These are phyloP conservation scores for Beverwykella pulmonaria DNA, from an alignment of 495 filamentous ascomycete species.

Conservation along the genomic window DNA sequence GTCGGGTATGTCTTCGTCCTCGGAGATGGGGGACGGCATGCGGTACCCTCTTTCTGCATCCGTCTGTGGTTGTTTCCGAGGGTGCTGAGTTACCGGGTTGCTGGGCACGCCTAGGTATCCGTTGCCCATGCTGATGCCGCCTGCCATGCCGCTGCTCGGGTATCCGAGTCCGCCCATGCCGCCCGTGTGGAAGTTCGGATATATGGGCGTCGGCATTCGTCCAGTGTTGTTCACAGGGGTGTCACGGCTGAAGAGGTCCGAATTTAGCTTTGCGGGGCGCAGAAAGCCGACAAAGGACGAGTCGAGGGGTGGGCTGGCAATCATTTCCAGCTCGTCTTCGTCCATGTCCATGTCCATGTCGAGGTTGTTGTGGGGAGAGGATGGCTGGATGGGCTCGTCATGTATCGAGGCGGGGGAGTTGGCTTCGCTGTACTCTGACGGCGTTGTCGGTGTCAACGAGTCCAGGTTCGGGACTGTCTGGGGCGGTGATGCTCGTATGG, in stretches of 20 bases:
- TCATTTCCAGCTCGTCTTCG: slow-evolving; percentile 44
- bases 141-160: slow-evolving; percentile 27
- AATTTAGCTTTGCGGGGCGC: slow-evolving; percentile 36
- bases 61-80: slow-evolving; percentile 3
- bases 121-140: slow-evolving; percentile 12
- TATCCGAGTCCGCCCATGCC: slow-evolving; percentile 13
- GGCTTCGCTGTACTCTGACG: slow-evolving; percentile 22
- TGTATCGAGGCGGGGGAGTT: slow-evolving; percentile 33
- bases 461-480: slow-evolving; percentile 20
- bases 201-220: slow-evolving; percentile 50
- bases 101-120: slow-evolving; percentile 7
- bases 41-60: slow-evolving; percentile 48
- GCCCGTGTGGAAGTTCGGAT: slow-evolving; percentile 45
- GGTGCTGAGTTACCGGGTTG: background rate
- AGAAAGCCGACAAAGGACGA: slow-evolving; percentile 23
- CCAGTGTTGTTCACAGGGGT: slow-evolving; percentile 35
- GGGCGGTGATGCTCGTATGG: slow-evolving; percentile 30
- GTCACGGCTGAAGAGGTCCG: slow-evolving; percentile 37
- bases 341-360: slow-evolving; percentile 61
- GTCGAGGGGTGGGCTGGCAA: slow-evolving; percentile 33
- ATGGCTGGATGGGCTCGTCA: slow-evolving; percentile 27
- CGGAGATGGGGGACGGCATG: slow-evolving; percentile 72
- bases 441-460: slow-evolving; percentile 28
- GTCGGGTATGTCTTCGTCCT: slow-evolving; percentile 53
- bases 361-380: slow-evolving; percentile 13